These are phyloP conservation scores for Prunus persica DNA, from an alignment of 306 rosid species.

Conservation along the genomic window DNA sequence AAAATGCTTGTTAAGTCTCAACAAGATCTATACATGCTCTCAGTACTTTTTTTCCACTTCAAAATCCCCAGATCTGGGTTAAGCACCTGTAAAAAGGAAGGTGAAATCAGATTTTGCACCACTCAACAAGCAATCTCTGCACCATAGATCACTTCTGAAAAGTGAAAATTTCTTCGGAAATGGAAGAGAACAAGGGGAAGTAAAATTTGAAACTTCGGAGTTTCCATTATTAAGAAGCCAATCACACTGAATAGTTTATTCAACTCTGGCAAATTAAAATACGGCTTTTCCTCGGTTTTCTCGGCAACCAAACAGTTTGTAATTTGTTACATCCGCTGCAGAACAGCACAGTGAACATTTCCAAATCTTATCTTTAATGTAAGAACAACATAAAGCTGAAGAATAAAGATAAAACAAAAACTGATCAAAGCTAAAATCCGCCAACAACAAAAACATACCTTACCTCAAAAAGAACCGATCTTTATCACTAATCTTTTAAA, in stretches of 20 bases:
- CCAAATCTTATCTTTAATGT: slow-evolving; percentile 11
- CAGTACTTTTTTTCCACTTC: not conserved
- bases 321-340: slow-evolving; percentile 18
- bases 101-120: slow-evolving; percentile 19
- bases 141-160: slow-evolving; percentile 1
- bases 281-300: slow-evolving; percentile 8
- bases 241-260: not conserved
- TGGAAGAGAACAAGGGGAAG: not conserved
- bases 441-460: not conserved
- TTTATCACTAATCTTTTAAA: slow-evolving; percentile 21
- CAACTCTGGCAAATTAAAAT: slow-evolving; percentile 9
- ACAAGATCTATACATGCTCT: slow-evolving; percentile 47
- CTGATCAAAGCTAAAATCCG: not conserved
- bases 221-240: slow-evolving; percentile 10
- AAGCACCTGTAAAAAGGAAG: slow-evolving; percentile 15
- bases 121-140: slow-evolving; percentile 30
- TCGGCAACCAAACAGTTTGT: not conserved
- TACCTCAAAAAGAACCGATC: slow-evolving; percentile 35
- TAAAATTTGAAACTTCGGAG: slow-evolving; percentile 10
- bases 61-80: slow-evolving; percentile 34
- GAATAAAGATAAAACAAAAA: not conserved
- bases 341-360: not conserved
- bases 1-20: slow-evolving; percentile 32
- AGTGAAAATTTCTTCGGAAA: slow-evolving; percentile 7
- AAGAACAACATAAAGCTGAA: not conserved